phyloP scores from a whole-genome alignment of 306 rosid genomes.

The Citrullus mucosospermus region DNA sequence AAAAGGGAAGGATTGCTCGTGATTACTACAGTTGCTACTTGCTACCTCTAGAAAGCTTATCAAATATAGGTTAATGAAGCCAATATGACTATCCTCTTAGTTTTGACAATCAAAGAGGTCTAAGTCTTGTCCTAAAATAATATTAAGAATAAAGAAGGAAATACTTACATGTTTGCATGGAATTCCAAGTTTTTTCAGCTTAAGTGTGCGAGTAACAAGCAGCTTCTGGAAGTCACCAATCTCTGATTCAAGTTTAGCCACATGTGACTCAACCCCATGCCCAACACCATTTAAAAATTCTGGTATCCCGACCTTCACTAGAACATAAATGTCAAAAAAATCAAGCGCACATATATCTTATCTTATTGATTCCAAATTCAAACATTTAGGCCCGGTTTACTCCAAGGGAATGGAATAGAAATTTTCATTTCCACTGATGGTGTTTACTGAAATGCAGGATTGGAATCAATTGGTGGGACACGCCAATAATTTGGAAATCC shows the following conservation, averaged over 20 bases:
- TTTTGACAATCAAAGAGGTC: not conserved
- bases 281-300: constrained; percentile 78
- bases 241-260: constrained; percentile 63
- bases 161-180: constrained; percentile 69
- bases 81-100: not conserved
- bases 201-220: constrained; percentile 67
- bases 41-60: not conserved
- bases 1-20: not conserved
- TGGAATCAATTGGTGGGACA: not conserved
- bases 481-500: not conserved
- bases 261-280: constrained; percentile 65
- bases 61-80: not conserved
- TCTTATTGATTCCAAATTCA: not conserved
- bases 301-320: constrained; percentile 80
- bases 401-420: not conserved
- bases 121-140: not conserved
- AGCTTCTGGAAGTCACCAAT: constrained; percentile 71
- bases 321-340: constrained; percentile 6
- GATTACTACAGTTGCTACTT: not conserved
- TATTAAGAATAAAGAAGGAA: not conserved
- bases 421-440: not conserved
- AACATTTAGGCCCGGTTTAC: not conserved
- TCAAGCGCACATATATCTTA: not conserved
- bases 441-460: too few relatives aligned
- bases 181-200: constrained; percentile 68